Base-by-base conservation (phyloP, 2,329 filamentous ascomycete species). In the Fusarium ambrosium region DNA sequence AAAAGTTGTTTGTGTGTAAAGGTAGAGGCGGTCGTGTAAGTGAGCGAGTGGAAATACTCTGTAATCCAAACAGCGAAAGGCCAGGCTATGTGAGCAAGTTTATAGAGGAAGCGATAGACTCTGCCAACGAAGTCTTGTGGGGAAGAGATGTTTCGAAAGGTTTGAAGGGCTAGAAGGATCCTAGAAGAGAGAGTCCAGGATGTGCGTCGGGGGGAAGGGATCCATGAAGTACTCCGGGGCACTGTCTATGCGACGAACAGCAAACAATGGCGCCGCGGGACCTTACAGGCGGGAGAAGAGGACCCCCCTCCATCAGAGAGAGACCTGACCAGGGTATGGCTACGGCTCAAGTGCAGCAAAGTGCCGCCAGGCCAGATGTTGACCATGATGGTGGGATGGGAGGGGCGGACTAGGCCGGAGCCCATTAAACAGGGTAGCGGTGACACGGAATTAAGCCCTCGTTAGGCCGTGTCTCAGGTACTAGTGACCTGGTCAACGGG, bases 61-160 rank as follows among this genome's bases (percentile, higher is more conserved):
- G 74, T 80, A 80, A 80, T 80, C 78, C 73, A 56, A 62, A 68
- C 65, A 69, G 66, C 62, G 64, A 68, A 62, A 69, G 45, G 70
- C 55, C 62, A 70, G 60, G 66, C 63, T 70, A 71, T 72, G 70
- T 72, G 75, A 73, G 71, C 72, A 74, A 74, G 75, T 70, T 53
- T 78, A 75, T 62, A 68, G 65, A 72, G 78, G 76, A 73, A 62
- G 59, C 41, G 61, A 58, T 73, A 84, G 86, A 88, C 87, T 89
- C 86, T 89, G 87, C 87, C 87, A 89, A 89, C 87, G 87, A 89
- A 89, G 87, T 82, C 81, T 78, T 78, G 70, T 74, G 72, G 70
- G 71, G 72, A 72, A 71, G 73, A 72, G 70, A 70, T 72, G 71
- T 77, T 74, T 67, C 68, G 68, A 73, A 74, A 65, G 61, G 68